Conservation (phyloP, 495 filamentous ascomycete genomes). For the Daldinia decipiens region DNA sequence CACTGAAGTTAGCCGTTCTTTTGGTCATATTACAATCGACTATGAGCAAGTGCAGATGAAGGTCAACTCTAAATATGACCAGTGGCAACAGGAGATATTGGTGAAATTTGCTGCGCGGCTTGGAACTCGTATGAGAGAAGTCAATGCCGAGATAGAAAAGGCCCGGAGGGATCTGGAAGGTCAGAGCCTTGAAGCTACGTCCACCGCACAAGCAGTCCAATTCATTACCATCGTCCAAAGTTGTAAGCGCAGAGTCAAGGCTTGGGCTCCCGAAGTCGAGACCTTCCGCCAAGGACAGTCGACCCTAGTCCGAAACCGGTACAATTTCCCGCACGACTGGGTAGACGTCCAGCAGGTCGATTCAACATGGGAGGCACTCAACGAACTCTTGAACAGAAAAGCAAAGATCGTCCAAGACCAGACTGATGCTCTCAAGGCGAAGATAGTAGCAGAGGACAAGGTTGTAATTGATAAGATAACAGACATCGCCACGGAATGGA, state of each 20-base stretch:
- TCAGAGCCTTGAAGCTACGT: constrained; percentile 88
- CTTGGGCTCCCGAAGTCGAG: constrained; percentile 95
- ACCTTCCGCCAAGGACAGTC: constrained; percentile 95
- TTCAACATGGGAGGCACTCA: constrained; percentile 88
- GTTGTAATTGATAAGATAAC: constrained; percentile 86
- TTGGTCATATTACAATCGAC: constrained; percentile 93
- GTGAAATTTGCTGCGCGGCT: constrained; percentile 89
- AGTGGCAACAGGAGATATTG: constrained; percentile 98
- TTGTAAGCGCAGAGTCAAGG: constrained; percentile 89
- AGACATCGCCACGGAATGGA: constrained; percentile 86
- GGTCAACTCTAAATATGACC: constrained; percentile 98
- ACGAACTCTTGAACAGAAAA: constrained; percentile 88
- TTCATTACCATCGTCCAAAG: constrained; percentile 98
- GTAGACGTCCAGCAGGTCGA: constrained; percentile 93
- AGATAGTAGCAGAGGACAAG: constrained; percentile 93
- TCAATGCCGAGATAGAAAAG: constrained; percentile 87
- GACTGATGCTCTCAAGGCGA: constrained; percentile 92
- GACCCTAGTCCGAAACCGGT: constrained; percentile 85
- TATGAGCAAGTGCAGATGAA: constrained; percentile 98
- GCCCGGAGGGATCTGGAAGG: constrained; percentile 88
- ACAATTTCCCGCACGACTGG: constrained; percentile 94
- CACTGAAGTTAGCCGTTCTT: constrained; percentile 86
- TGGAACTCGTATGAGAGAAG: constrained; percentile 88
- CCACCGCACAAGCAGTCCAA: constrained; percentile 93
- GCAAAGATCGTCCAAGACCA: constrained; percentile 94